Evolutionary conservation across 257 asterid species (phyloP), one percentile per base, ranked within the genome.

Genomic region (Coffea eugenioides): DNA sequence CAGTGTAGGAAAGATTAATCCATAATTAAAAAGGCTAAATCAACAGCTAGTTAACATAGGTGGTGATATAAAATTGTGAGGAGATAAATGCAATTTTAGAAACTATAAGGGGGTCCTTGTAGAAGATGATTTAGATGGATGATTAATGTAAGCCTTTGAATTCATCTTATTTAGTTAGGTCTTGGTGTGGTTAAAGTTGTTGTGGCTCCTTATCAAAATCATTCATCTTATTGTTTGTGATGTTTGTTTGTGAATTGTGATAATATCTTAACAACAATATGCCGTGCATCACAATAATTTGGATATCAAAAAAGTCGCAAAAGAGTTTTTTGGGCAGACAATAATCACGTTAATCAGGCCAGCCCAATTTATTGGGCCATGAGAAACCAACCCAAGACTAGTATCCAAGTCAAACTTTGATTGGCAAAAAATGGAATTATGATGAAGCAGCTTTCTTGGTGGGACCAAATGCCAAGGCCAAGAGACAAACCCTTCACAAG

Each of bases 391-490:
- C 43, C 43, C 20, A 34, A 65, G 70, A 13, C 3, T 65, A 31
- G 20, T 15, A 0, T 3, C 16, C 27, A 8, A 2, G 13, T 20
- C 31, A 41, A 69, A 36, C 13, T n/a, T 36, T 39, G 52, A 39
- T 39, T 41, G 0, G 73, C 18, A 11, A 14, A 10, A 21, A 73
- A 31, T 20, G 16, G 20, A 67, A 52, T 52, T 12, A 45, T 27
- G 8, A 48, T 3, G 62, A 45, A 80, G 71, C 57, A 41, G 69
- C 69, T 76, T 61, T 62, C 48, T 23, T 34, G 34, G 48, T 46
- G 67, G 80, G 83, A 71, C 71, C 76, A 71, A 43, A 2, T 36
- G 66, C 23, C 69, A 36, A 12, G 69, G 23, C 20, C 36, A 54
- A 31, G 67, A 74, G 81, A 74, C 77, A 62, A 74, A 3, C 81